phyloP scores from a whole-genome alignment of 176 grass and related monocot genomes.

The Urochloa ruziziensis region DNA sequence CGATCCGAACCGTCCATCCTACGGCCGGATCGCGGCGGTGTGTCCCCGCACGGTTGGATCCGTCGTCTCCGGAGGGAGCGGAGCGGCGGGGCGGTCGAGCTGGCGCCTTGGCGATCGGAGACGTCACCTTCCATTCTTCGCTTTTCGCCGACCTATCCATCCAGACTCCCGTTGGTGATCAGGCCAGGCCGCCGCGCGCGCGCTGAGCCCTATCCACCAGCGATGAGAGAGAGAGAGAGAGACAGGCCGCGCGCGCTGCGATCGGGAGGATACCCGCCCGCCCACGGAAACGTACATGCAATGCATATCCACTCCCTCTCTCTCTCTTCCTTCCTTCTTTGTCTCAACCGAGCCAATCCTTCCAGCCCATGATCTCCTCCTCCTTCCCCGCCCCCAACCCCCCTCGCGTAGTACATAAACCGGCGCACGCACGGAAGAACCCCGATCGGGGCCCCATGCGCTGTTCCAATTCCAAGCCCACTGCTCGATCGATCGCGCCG shows the following conservation, averaged over 20 bases:
- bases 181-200: not conserved
- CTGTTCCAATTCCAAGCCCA: not conserved
- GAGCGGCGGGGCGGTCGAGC: not conserved
- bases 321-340: not conserved
- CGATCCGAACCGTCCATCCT: not conserved
- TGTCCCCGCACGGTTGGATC: not conserved
- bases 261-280: not conserved
- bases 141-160: not conserved
- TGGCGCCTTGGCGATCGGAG: not conserved
- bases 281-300: conserved; percentile 26
- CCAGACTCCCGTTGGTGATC: not conserved
- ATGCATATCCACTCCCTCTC: conserved; percentile 5
- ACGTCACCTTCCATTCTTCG: not conserved
- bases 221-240: not conserved
- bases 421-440: no score
- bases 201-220: not conserved
- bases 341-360: not conserved
- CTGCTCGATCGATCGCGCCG: no score
- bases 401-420: not conserved
- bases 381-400: not conserved
- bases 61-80: not conserved
- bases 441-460: not conserved
- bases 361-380: not conserved
- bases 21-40: no score
- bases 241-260: not conserved